Evolutionary conservation across 2,329 filamentous ascomycete species (phyloP).

Genomic region (Penicillium sp.): DNA sequence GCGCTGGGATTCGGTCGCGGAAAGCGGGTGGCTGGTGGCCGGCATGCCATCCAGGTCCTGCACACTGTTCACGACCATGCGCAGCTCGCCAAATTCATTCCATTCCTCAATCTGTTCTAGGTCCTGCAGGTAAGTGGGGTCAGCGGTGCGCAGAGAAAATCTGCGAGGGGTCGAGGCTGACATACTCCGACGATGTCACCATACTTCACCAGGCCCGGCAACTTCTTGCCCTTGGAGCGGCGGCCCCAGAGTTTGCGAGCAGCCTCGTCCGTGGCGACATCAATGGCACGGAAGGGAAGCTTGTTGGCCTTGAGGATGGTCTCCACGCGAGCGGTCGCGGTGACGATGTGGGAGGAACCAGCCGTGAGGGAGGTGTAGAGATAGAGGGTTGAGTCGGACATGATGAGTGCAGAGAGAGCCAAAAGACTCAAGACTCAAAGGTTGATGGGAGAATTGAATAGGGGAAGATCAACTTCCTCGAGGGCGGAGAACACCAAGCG

Average conservation of each 20-base stretch:
- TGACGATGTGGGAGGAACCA: constrained; percentile 93
- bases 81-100: constrained; percentile 97
- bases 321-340: constrained; percentile 90
- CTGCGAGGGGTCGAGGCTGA: background rate
- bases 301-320: constrained; percentile 94
- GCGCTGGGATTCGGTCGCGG: constrained; percentile 27
- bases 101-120: constrained; percentile 94
- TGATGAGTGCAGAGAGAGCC: constrained; percentile 13
- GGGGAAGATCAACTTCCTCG: background rate
- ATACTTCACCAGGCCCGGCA: constrained; percentile 85
- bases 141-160: constrained; percentile 1
- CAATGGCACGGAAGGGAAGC: constrained; percentile 87
- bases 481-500: no score
- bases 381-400: constrained; percentile 66
- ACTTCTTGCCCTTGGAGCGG: constrained; percentile 77
- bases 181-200: constrained; percentile 80
- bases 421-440: background rate
- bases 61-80: constrained; percentile 66
- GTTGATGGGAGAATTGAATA: background rate
- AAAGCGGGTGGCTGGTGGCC: constrained; percentile 27
- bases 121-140: constrained; percentile 57
- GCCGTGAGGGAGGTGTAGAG: constrained; percentile 95
- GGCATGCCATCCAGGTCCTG: constrained; percentile 35
- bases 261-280: constrained; percentile 84
- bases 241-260: constrained; percentile 86